A percentile compares a stretch with the other conserved stretches of the same genome.
Conservation (phyloP, 192 early-diverging fungal genomes). For the Hyaloraphidium curvatum region DNA sequence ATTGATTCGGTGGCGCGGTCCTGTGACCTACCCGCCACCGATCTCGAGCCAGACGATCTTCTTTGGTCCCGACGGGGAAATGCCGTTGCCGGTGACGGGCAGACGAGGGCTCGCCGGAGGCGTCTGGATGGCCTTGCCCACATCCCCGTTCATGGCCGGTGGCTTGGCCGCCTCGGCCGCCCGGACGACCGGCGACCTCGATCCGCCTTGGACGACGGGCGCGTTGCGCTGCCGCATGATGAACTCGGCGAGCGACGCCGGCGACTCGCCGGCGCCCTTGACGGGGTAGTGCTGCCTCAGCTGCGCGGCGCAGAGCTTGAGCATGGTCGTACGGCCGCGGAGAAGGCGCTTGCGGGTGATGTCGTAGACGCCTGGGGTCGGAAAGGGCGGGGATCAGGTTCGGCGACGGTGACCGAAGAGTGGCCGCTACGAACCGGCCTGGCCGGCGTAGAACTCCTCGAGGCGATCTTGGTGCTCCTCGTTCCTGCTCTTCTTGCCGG, state of each 20-base stretch:
- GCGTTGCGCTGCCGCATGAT: no score
- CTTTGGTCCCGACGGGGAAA: no score
- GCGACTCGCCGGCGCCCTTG: conserved; percentile 16
- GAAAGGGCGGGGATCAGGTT: not conserved
- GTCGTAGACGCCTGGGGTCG: conserved; percentile 35
- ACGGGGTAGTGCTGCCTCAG: conserved; percentile 28
- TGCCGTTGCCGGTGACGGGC: no score
- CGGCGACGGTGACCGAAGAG: not conserved
- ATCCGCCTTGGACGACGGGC: no score
- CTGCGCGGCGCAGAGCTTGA: conserved; percentile 66
- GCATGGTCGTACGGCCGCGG: conserved; percentile 56
- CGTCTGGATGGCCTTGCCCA: no score
- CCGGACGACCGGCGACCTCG: no score
- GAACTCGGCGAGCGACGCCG: no score
- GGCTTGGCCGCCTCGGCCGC: no score
- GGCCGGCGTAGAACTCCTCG: conserved; percentile 62
- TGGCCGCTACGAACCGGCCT: conserved; percentile 34
- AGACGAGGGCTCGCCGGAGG: no score
- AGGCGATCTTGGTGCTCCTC: conserved; percentile 47
- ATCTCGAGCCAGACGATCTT: conserved; percentile 30
- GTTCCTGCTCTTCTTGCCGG: conserved; percentile 26
- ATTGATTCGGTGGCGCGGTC: no score
- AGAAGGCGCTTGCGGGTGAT: conserved; percentile 47
- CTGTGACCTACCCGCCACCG: conserved; percentile 19
- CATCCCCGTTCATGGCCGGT: no score